Evolutionary conservation across 176 grass and related monocot genomes (phyloP).

Genomic region (Carex myosuroides): DNA sequence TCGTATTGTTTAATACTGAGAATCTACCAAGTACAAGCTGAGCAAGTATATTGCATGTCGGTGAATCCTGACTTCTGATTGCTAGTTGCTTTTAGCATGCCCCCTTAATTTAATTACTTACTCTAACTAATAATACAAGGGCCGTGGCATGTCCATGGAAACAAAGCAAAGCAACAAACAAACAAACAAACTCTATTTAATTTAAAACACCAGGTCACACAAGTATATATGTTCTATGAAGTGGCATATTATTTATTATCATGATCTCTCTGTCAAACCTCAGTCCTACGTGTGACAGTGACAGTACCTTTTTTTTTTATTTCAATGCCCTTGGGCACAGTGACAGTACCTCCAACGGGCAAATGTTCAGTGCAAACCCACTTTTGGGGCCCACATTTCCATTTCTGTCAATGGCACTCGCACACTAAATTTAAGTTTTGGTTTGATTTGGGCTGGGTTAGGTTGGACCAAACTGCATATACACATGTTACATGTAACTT

Average conservation of each 20-base stretch:
- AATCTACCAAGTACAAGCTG: constrained; percentile 1
- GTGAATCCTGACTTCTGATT: neutral
- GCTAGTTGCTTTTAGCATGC: neutral
- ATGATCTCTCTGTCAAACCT: neutral
- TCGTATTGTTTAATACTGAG: neutral
- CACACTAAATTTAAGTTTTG: neutral
- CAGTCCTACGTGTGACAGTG: constrained; percentile 18
- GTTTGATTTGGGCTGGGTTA: neutral
- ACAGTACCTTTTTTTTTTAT: too few species aligned
- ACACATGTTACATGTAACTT: neutral
- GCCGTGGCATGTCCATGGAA: neutral
- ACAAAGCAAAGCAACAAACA: neutral
- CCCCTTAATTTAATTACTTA: neutral
- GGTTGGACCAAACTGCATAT: neutral
- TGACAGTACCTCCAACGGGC: constrained; percentile 22
- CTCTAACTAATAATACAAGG: neutral
- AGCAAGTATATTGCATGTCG: neutral
- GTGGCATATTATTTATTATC: constrained; percentile 12
- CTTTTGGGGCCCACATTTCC: neutral
- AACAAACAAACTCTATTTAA: neutral
- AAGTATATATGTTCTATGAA: neutral
- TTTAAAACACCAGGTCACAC: neutral
- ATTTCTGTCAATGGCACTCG: neutral
- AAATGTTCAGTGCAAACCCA: constrained; percentile 16
- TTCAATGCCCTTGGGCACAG: too few species aligned